Evolutionary conservation across 202 grass and related monocot genomes (phyloP), one percentile per base, ranked within the genome.

Genomic region (Carex sylvatica): DNA sequence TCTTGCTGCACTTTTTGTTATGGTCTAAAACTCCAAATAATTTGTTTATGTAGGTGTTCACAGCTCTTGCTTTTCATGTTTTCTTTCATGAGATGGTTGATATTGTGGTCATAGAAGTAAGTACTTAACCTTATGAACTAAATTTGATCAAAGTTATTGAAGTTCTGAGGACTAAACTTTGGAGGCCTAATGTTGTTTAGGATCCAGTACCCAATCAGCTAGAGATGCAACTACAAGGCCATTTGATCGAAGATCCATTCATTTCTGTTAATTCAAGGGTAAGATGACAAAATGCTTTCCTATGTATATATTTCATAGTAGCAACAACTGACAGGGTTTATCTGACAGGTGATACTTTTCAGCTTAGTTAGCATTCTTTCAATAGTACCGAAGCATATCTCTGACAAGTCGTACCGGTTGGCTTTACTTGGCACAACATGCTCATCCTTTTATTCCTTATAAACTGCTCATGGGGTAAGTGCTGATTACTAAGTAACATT

Each of bases 211-310:
- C 86, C 83, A 61, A 86, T 70, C 46, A 5, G 47, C 90, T 85
- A 47, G 64, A 86, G 86, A 86, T 78, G 79, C 93, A 69, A 78
- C 52, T 55, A 61, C 84, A 60, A 64, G 94, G 78, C 90, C 85
- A 77, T 85, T 99, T 86, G 93, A 99, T 85, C 83, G 79, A 75
- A 90, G 88, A 74, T 92, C 93, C 74, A 92, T 99, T 78, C 86
- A 92, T 85, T 96, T 89, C 93, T 44, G 73, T 96, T 74, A 91
- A 75, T 91, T 93, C 91, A 88, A 96, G 97, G 97, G 97, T 99
- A 99, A 85, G 80, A 40, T 3, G 15, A 84, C 46, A 82, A 19
- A 78, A 20, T 19, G 64, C 33, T 49, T 83, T 66, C 44, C 60
- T 85, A 36, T 38, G 28, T 22, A 9, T 78, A 28, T 60, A 53